Evolutionary conservation across 2,329 filamentous ascomycete genomes (phyloP).

Genomic region (Leptoxyphium fumago): DNA sequence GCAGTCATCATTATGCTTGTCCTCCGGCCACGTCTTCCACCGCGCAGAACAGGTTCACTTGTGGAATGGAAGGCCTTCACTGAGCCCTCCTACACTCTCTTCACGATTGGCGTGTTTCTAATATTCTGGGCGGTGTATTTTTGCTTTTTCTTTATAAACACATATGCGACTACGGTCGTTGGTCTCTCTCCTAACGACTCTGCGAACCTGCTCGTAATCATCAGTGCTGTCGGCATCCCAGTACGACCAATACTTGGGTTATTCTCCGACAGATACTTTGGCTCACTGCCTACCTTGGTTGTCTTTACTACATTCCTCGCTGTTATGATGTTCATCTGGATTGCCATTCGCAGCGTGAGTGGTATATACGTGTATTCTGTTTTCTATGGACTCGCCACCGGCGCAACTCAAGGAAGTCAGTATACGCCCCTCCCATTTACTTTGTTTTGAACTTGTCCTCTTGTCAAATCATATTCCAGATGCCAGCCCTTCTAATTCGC

Average conservation of each 20-base stretch:
- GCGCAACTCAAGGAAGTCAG: slow-evolving; percentile 27
- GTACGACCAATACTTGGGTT: slow-evolving; percentile 35
- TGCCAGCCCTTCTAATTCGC: too few species aligned
- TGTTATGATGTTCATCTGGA: slow-evolving; percentile 39
- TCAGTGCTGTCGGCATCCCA: slow-evolving; percentile 39
- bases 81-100: slow-evolving; percentile 22
- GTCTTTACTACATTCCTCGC: slow-evolving; percentile 29
- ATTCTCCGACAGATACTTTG: slow-evolving; percentile 35
- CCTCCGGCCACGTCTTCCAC: slow-evolving; percentile 22
- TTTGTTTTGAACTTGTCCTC: too few species aligned
- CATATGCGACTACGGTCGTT: slow-evolving; percentile 14
- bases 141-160: slow-evolving; percentile 19
- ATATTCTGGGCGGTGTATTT: slow-evolving; percentile 7
- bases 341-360: slow-evolving; percentile 25
- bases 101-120: slow-evolving; percentile 9
- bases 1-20: slow-evolving; percentile 17
- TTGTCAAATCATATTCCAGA: too few species aligned
- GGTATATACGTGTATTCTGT: slow-evolving; percentile 26
- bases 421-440: slow-evolving; percentile 25
- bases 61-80: slow-evolving; percentile 23
- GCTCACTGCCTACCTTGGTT: slow-evolving; percentile 39
- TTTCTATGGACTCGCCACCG: slow-evolving; percentile 27
- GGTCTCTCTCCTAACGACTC: slow-evolving; percentile 31
- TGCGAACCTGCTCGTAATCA: slow-evolving; percentile 38
- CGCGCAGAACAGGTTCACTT: slow-evolving; percentile 22